Evolutionary conservation across 2,329 filamentous ascomycete species (phyloP).

Genomic region (Ceratocystis alfenasii): DNA sequence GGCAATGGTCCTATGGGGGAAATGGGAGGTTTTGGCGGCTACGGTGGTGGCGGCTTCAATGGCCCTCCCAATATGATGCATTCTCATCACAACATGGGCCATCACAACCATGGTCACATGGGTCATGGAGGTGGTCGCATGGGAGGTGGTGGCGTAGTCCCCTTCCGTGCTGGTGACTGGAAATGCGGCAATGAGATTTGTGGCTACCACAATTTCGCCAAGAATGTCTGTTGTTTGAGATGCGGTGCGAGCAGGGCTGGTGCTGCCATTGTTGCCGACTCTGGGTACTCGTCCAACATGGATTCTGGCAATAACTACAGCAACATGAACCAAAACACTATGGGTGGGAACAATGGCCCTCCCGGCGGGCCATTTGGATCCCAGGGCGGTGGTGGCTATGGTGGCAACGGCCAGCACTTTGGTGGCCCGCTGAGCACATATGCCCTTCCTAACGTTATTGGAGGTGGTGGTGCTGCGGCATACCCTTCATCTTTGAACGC

Average conservation of each 20-base stretch:
- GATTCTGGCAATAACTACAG: conserved; percentile 56
- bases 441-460: conserved; percentile 73
- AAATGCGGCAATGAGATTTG: conserved; percentile 97
- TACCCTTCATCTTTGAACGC: conserved; percentile 69
- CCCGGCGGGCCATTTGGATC: conserved; percentile 14
- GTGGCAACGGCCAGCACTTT: conserved; percentile 55
- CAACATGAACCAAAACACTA: conserved; percentile 19
- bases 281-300: conserved; percentile 82
- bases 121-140: conserved; percentile 55
- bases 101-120: conserved; percentile 36
- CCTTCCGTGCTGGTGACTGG: conserved; percentile 97
- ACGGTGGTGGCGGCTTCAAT: conserved; percentile 51
- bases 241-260: conserved; percentile 91
- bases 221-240: conserved; percentile 94
- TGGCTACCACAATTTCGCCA: conserved; percentile 98
- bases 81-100: conserved; percentile 39
- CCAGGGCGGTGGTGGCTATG: conserved; percentile 34
- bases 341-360: conserved; percentile 45
- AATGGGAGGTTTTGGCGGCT: conserved; percentile 45
- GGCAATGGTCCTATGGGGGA: conserved; percentile 57
- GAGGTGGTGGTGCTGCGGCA: conserved; percentile 51
- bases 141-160: conserved; percentile 73
- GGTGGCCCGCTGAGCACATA: conserved; percentile 82
- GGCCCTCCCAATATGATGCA: conserved; percentile 60
- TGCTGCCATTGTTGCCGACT: conserved; percentile 88